These are phyloP conservation scores for Leccinum fallax DNA, from an alignment of 1,284 basidiomycete species.

Conservation along the genomic window DNA sequence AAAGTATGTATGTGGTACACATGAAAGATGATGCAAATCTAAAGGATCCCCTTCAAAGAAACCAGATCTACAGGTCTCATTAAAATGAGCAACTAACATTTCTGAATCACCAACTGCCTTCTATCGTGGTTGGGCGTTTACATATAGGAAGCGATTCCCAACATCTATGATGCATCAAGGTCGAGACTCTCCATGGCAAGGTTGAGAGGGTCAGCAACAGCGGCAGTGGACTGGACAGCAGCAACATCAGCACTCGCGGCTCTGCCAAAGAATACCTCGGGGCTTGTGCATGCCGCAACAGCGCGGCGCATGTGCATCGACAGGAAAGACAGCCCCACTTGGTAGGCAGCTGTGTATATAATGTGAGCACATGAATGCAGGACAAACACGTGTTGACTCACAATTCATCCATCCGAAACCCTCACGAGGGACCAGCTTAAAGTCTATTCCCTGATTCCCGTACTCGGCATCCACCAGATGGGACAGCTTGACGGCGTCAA, in stretches of 20 bases:
- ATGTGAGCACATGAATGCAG: slow-evolving; percentile 25
- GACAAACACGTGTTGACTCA: slow-evolving; percentile 36
- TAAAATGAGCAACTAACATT: slow-evolving; percentile 9
- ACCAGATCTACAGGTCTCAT: slow-evolving; percentile 1
- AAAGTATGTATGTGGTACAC: not conserved
- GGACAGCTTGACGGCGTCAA: slow-evolving; percentile 93
- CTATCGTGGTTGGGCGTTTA: slow-evolving; percentile 11
- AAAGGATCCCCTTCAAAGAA: not conserved
- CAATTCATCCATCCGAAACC: slow-evolving; percentile 98
- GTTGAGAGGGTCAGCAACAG: slow-evolving; percentile 61
- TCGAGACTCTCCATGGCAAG: slow-evolving; percentile 68
- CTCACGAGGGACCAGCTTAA: slow-evolving; percentile 94
- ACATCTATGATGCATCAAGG: slow-evolving; percentile 26
- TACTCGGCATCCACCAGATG: slow-evolving; percentile 98
- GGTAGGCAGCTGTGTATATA: slow-evolving; percentile 74
- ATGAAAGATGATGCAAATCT: slow-evolving; percentile 3
- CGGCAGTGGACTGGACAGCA: slow-evolving; percentile 41
- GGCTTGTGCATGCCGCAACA: slow-evolving; percentile 89
- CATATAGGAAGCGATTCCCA: not conserved
- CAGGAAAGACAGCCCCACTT: slow-evolving; percentile 93
- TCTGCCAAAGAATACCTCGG: slow-evolving; percentile 83
- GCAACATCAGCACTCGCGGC: slow-evolving; percentile 42
- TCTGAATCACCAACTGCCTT: slow-evolving; percentile 1
- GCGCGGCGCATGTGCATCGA: slow-evolving; percentile 94
- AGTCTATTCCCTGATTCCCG: slow-evolving; percentile 97